Evolutionary conservation across 1,284 basidiomycete species (phyloP), one percentile per base, ranked within the genome.

Genomic region (Ustilago vetiveriae): DNA sequence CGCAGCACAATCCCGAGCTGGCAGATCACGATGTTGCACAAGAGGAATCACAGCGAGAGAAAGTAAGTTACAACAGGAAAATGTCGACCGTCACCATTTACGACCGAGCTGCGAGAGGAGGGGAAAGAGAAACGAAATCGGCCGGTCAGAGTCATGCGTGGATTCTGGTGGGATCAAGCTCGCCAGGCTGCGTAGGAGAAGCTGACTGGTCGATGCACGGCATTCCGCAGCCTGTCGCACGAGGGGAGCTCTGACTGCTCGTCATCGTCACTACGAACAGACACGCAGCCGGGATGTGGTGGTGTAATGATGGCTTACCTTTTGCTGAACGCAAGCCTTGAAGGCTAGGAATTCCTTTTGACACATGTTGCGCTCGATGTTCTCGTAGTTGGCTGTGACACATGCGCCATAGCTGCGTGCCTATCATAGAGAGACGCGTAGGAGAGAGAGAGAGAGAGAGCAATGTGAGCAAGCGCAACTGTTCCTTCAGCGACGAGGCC

Each of bases 341-440:
- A 94, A 94, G 66, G 86, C 86, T 6, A 85, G 85, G 67, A 92
- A 94, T 81, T 93, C 90, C 13, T 86, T 86, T 55, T 88, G 87
- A 83, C 92, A 94, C 54, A 86, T 86, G 75, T 91, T 90, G 81
- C 89, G 89, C 64, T 84, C 86, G 13, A 91, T 87, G 73, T 93
- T 91, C 19, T 87, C 88, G 82, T 92, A 92, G 3, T 86, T 87
- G 4, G 87, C 86, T 17, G 89, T 82, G 23, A 94, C 88, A 77
- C 92, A 94, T 80, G 88, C 88, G 22, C 91, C 92, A 76, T 94
- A 94, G 11, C 81, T 83, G 9, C 87, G 84, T 26, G 91, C 91
- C 71, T 91, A 86, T 4, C 84, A 72, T 19, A 13, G 33, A n/a
- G 7, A 14, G 14, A 14, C 2, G 29, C 29, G 14, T 30, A 14